These are phyloP conservation scores for Pythium coloratum DNA, from an alignment of 352 stramenopile genomes.

Conservation along the genomic window DNA sequence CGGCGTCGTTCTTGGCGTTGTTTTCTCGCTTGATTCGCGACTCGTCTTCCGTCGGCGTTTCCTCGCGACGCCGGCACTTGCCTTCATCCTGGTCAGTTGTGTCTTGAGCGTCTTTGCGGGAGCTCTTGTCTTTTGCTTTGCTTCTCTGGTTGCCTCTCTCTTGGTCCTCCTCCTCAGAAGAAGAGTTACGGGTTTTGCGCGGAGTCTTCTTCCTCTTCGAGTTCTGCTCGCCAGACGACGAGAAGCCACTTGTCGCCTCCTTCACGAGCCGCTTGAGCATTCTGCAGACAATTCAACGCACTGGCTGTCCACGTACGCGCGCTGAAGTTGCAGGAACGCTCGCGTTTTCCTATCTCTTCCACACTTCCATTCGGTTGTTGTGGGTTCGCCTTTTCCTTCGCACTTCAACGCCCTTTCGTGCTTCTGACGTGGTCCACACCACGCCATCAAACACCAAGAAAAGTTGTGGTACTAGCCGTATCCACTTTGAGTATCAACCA, in stretches of 20 bases:
- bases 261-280: slow-evolving; percentile 41
- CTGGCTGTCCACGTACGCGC: background rate
- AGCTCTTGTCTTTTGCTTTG: background rate
- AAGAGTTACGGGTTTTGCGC: background rate
- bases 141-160: slow-evolving; percentile 1
- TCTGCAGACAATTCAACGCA: slow-evolving; percentile 6
- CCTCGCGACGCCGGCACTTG: background rate
- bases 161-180: slow-evolving; percentile 10
- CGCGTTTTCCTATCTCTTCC: background rate
- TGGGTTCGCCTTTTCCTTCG: background rate
- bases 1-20: slow-evolving; percentile 15
- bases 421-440: slow-evolving; percentile 11
- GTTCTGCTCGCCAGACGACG: slow-evolving; percentile 23
- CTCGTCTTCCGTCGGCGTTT: slow-evolving; percentile 18
- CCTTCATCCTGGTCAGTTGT: background rate
- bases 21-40: slow-evolving; percentile 16
- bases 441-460: slow-evolving; percentile 7
- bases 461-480: slow-evolving; percentile 10
- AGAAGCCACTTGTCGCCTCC: slow-evolving; percentile 30
- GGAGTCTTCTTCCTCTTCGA: slow-evolving; percentile 17
- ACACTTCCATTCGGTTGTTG: background rate
- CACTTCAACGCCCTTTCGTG: slow-evolving; percentile 8
- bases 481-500: background rate
- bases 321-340: background rate
- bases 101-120: background rate